Conservation (phyloP, 2,329 filamentous ascomycete genomes). For the Beauveria asiatica region DNA sequence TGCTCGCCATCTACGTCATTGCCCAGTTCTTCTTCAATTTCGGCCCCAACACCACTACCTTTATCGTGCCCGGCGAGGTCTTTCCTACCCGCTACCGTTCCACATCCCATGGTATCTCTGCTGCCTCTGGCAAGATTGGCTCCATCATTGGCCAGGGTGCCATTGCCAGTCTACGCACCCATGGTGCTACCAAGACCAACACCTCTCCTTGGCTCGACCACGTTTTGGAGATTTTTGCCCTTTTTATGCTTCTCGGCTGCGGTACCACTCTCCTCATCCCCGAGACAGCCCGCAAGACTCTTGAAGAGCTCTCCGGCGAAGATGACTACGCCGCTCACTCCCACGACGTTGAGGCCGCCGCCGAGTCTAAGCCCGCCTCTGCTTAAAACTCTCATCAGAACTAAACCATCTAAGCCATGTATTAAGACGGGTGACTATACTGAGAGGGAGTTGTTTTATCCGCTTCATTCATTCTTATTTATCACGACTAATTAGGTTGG, state of each 20-base stretch:
- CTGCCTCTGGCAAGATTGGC: slow-evolving; percentile 46
- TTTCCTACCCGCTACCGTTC: slow-evolving; percentile 50
- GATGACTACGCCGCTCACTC: slow-evolving; percentile 14
- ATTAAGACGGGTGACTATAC: neutral
- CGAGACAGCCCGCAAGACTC: slow-evolving; percentile 66
- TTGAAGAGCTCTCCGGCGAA: slow-evolving; percentile 50
- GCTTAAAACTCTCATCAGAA: neutral
- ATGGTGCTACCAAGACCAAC: slow-evolving; percentile 30
- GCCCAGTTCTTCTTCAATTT: slow-evolving; percentile 55
- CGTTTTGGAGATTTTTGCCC: slow-evolving; percentile 64
- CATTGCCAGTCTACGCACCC: slow-evolving; percentile 44
- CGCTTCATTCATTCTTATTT: neutral
- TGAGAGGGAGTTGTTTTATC: neutral
- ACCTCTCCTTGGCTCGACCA: slow-evolving; percentile 62
- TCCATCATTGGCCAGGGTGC: slow-evolving; percentile 50
- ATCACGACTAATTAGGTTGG: neutral
- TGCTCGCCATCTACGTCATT: slow-evolving; percentile 47
- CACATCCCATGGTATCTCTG: slow-evolving; percentile 49
- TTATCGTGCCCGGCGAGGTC: slow-evolving; percentile 48
- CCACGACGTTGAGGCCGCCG: neutral
- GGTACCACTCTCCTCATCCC: slow-evolving; percentile 62
- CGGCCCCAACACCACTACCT: slow-evolving; percentile 49
- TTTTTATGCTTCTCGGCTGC: slow-evolving; percentile 69
- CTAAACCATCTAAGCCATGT: neutral
- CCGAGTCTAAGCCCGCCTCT: neutral